Conservation (phyloP, 768 basidiomycete species). For the Tricholoma sp. region DNA sequence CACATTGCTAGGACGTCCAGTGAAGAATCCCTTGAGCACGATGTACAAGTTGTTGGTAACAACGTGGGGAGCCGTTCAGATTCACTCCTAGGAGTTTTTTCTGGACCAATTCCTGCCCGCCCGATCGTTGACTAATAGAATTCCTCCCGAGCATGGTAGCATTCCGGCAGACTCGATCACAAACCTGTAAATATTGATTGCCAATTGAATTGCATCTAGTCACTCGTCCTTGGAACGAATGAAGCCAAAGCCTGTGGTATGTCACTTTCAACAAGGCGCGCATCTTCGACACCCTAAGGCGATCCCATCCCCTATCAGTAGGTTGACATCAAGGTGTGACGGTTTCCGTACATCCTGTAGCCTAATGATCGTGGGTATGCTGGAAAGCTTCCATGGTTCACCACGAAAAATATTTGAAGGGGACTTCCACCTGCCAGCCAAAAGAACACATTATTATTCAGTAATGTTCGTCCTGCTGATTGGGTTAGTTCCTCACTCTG, state of each 20-base stretch:
- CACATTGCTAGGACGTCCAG: neutral
- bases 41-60: neutral
- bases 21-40: neutral
- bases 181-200: neutral
- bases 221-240: neutral
- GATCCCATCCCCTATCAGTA: neutral
- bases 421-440: constrained; percentile 57
- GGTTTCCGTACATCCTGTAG: constrained; percentile 44
- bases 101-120: neutral
- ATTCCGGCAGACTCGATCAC: neutral
- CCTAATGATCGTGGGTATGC: constrained; percentile 65
- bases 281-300: constrained; percentile 32
- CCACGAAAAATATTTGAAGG: constrained; percentile 53
- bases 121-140: no score
- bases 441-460: neutral
- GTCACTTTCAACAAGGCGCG: constrained; percentile 38
- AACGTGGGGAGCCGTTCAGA: no score
- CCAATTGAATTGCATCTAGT: neutral
- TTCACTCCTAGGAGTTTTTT: neutral
- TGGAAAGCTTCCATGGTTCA: constrained; percentile 54
- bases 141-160: no score
- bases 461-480: neutral
- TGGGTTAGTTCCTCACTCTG: constrained; percentile 45
- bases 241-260: constrained; percentile 21
- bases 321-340: neutral